These are phyloP conservation scores for Talaromyces trachyspermus DNA, from an alignment of 495 filamentous ascomycete genomes.

Conservation along the genomic window DNA sequence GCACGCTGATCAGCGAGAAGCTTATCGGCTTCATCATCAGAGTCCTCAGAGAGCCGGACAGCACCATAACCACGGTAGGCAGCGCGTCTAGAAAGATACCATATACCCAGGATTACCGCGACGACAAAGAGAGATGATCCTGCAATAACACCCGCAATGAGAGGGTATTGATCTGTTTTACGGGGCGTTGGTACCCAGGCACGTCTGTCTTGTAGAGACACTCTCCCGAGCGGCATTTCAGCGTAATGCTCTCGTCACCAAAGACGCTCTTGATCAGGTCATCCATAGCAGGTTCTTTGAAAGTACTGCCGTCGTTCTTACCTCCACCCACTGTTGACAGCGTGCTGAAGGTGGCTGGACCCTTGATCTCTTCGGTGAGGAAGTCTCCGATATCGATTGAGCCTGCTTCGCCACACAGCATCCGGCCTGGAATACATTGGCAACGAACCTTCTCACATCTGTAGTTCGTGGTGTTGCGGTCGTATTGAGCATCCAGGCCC, in stretches of 20 bases:
- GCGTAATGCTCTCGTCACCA: slow-evolving; percentile 78
- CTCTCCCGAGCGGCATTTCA: slow-evolving; percentile 80
- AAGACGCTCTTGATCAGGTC: slow-evolving; percentile 79
- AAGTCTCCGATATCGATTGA: slow-evolving; percentile 92
- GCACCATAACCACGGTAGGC: slow-evolving; percentile 58
- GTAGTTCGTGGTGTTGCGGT: slow-evolving; percentile 77
- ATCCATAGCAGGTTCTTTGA: slow-evolving; percentile 87
- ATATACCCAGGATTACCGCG: slow-evolving; percentile 70
- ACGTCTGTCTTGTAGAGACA: slow-evolving; percentile 88
- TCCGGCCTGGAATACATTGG: slow-evolving; percentile 80
- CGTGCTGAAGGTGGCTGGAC: slow-evolving; percentile 77
- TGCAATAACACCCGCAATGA: slow-evolving; percentile 92
- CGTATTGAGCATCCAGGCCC: slow-evolving; percentile 53
- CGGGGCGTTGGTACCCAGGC: slow-evolving; percentile 77
- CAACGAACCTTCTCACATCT: slow-evolving; percentile 77
- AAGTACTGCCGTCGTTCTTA: slow-evolving; percentile 59
- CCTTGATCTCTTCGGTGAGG: slow-evolving; percentile 67
- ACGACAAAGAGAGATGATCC: slow-evolving; percentile 82
- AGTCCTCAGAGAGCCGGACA: slow-evolving; percentile 74
- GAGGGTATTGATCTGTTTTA: slow-evolving; percentile 97
- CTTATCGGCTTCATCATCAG: slow-evolving; percentile 79
- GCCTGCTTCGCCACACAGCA: slow-evolving; percentile 85
- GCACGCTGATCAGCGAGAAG: slow-evolving; percentile 87
- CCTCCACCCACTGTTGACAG: slow-evolving; percentile 53
- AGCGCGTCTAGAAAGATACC: slow-evolving; percentile 77